Evolutionary conservation across 495 filamentous ascomycete species (phyloP).

Genomic region (Talaromyces trachyspermus): DNA sequence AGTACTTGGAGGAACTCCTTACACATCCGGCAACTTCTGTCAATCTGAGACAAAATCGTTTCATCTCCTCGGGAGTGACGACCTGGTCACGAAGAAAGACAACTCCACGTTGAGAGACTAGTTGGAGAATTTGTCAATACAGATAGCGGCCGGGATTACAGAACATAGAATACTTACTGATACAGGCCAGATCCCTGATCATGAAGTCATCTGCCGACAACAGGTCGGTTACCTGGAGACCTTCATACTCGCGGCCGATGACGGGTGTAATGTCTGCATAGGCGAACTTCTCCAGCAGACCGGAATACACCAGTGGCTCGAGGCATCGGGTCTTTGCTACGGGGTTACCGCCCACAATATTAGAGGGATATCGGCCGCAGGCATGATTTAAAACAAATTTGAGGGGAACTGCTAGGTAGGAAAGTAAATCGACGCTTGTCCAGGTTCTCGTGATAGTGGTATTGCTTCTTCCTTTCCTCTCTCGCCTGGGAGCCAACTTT

Average conservation of each 20-base stretch:
- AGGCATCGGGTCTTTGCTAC: slow-evolving; percentile 14
- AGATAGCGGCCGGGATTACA: not conserved
- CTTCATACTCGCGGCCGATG: slow-evolving; percentile 53
- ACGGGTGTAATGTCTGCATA: slow-evolving; percentile 50
- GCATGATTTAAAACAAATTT: slow-evolving; percentile 10
- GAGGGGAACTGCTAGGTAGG: slow-evolving; percentile 12
- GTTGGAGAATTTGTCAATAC: not conserved
- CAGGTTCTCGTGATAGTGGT: too few relatives aligned
- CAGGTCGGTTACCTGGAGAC: slow-evolving; percentile 44
- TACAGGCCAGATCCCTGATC: slow-evolving; percentile 52
- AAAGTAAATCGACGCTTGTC: too few relatives aligned
- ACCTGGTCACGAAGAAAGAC: slow-evolving; percentile 67
- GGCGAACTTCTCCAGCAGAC: slow-evolving; percentile 42
- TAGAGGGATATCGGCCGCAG: slow-evolving; percentile 9
- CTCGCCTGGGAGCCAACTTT: too few relatives aligned
- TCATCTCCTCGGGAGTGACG: slow-evolving; percentile 46
- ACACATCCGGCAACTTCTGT: slow-evolving; percentile 26
- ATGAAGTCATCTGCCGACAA: slow-evolving; percentile 49
- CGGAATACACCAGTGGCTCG: slow-evolving; percentile 38
- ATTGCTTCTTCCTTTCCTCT: too few relatives aligned
- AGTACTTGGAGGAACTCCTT: slow-evolving; percentile 42
- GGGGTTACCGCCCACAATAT: slow-evolving; percentile 16
- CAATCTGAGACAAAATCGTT: slow-evolving; percentile 17
- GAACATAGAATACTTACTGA: slow-evolving; percentile 30
- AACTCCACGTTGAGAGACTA: slow-evolving; percentile 67